These are phyloP conservation scores for Boletus vinaceobasis DNA, from an alignment of 768 basidiomycete species.

Conservation along the genomic window DNA sequence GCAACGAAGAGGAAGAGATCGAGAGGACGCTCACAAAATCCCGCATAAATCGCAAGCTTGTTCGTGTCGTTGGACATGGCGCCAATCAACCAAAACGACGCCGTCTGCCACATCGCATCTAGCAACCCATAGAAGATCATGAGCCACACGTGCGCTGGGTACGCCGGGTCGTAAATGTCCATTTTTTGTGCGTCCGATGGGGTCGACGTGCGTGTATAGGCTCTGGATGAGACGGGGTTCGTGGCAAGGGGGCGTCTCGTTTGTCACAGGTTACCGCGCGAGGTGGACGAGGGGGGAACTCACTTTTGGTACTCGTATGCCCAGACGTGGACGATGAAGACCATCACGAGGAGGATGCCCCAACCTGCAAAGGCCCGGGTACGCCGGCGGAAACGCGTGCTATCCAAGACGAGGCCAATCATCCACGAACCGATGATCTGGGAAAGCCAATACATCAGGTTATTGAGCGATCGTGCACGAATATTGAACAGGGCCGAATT, in stretches of 20 bases:
- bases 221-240: conserved; percentile 24
- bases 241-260: neutral
- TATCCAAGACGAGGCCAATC: conserved; percentile 67
- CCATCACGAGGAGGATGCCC: conserved; percentile 55
- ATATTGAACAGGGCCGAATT: conserved; percentile 76
- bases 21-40: conserved; percentile 58
- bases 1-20: neutral
- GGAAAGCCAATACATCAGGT: conserved; percentile 74
- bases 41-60: conserved; percentile 73
- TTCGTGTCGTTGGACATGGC: conserved; percentile 78
- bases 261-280: neutral
- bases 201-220: conserved; percentile 57
- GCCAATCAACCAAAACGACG: conserved; percentile 76
- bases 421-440: conserved; percentile 70
- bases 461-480: conserved; percentile 70
- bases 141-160: conserved; percentile 44
- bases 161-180: conserved; percentile 43
- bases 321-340: conserved; percentile 70
- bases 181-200: conserved; percentile 42
- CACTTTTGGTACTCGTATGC: conserved; percentile 72
- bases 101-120: conserved; percentile 82
- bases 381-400: conserved; percentile 50
- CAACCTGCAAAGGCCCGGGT: conserved; percentile 67
- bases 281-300: conserved; percentile 8
- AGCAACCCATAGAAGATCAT: conserved; percentile 69